phyloP scores from a whole-genome alignment of 176 grass and related monocot genomes.

The Aegilops bicornis region DNA sequence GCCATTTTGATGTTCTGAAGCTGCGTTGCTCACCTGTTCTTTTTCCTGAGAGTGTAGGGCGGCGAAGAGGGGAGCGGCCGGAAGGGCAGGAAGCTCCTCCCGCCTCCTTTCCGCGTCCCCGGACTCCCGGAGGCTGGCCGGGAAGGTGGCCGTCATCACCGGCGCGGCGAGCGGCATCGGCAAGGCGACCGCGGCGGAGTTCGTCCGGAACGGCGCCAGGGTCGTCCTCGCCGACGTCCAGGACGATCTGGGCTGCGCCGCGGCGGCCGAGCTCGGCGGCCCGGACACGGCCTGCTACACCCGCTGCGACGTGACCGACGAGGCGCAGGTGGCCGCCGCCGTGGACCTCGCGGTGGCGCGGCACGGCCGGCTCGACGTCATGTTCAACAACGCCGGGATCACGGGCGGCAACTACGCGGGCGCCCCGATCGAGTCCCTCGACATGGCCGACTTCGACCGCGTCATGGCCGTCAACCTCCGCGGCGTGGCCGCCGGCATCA shows the following conservation, averaged over 20 bases:
- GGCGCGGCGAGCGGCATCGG: neutral
- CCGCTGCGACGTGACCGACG: neutral
- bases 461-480: conserved; percentile 58
- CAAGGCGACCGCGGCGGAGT: neutral
- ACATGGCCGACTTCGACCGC: conserved; percentile 42
- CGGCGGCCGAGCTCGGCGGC: neutral
- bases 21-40: neutral
- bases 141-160: conserved; percentile 9
- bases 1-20: neutral
- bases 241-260: neutral
- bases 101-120: neutral
- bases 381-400: conserved; percentile 5
- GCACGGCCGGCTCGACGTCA: neutral
- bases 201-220: neutral
- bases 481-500: conserved; percentile 48
- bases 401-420: neutral
- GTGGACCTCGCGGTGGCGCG: neutral
- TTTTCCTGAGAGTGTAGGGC: neutral
- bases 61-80: neutral
- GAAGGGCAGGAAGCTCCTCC: neutral
- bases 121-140: neutral
- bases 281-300: neutral
- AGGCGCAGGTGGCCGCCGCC: neutral
- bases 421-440: neutral
- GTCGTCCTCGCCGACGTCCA: neutral